Base-by-base conservation (phyloP, 148 eudicot genomes). In the Persicaria tinctoria region DNA sequence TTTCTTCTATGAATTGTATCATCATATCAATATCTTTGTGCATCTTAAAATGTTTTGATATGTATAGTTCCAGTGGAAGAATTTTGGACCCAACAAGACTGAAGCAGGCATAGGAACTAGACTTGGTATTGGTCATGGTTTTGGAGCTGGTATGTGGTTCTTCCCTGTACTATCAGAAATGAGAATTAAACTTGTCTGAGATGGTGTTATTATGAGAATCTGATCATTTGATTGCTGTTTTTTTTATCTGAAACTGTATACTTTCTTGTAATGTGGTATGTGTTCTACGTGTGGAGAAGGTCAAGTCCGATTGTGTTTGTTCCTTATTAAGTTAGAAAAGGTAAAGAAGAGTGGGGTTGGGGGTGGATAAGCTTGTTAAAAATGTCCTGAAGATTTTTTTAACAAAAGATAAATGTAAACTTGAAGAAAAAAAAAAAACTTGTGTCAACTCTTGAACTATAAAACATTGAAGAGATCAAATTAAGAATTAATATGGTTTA, bases 91-190 rank as follows among this genome's bases (percentile, higher is more conserved):
- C 49, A 92, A 92, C 79, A 87, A 88, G 78, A 83, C 89, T 83
- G 84, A 92, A 81, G 91, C 87, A 9, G 99, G 99, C 74, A 76
- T 92, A 63, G 99, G 99, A 48, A 89, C 94, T 78, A 96, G 97
- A 79, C 86, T 95, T 81, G 99, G 99, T 83, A 82, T 91, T 78
- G 97, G 98, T 51, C 97, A 94, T 83, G 98, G 98, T 78, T 88
- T 90, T 80, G 99, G 99, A 82, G 82, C 87, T 75, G 96, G 99
- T 95, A 86, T 69, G 92, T 50, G 38, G 47, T 48, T 71, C 70
- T 41, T 3, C 48, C 70, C 70, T 66, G 4, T 41, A 32, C 10
- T 66, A 32, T 32, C 47, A 66, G 17, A 66, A 66, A 3, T 38
- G 48, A 13, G 70, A 66, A 47, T 11, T 11, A 66, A 66, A 32